Conservation (phyloP, 2,329 filamentous ascomycete genomes). For the Scortechinia acanthostroma region DNA sequence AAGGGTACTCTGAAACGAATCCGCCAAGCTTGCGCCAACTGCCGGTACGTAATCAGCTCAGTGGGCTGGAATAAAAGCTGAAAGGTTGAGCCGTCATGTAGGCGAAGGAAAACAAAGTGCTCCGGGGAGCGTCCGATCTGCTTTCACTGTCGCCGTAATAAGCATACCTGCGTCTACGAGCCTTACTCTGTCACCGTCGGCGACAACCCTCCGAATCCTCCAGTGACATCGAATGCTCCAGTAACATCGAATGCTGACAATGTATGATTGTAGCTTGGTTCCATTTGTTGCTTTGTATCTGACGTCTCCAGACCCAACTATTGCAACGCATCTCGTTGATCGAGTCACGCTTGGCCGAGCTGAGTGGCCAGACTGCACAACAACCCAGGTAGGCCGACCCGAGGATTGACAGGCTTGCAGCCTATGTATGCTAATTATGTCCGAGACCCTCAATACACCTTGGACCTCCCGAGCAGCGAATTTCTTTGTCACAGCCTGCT, state of each 20-base stretch:
- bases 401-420: no score
- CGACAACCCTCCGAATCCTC: background rate
- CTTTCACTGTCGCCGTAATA: background rate
- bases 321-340: no score
- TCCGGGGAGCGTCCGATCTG: background rate
- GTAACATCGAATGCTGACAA: background rate
- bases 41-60: background rate
- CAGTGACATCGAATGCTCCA: background rate
- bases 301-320: background rate
- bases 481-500: background rate
- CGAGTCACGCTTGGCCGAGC: no score
- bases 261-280: background rate
- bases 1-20: no score
- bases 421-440: background rate
- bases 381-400: no score
- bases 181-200: background rate
- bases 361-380: no score
- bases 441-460: background rate
- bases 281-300: background rate
- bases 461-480: background rate
- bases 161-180: background rate
- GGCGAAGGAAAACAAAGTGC: background rate
- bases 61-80: background rate
- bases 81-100: background rate
- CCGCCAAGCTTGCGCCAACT: background rate